Evolutionary conservation across 1,139 yeast genomes (phyloP).

Genomic region (Yamadazyma oceani): DNA sequence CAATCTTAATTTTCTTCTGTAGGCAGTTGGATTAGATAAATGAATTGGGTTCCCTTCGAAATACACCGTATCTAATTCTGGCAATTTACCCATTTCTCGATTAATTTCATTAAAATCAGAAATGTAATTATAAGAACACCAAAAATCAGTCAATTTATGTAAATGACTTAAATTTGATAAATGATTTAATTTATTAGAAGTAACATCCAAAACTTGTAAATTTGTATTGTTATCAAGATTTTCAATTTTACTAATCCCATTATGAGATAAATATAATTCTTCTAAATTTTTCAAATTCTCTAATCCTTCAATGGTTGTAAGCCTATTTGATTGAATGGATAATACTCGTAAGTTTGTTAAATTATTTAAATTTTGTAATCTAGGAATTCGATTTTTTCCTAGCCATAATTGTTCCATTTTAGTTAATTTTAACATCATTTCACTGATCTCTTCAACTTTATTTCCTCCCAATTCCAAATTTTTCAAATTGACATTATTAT

Average conservation of each 20-base stretch:
- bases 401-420: slow-evolving; percentile 83
- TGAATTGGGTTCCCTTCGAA: slow-evolving; percentile 96
- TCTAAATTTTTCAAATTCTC: slow-evolving; percentile 71
- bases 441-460: slow-evolving; percentile 62
- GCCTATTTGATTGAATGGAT: slow-evolving; percentile 85
- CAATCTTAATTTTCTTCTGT: slow-evolving; percentile 77
- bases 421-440: slow-evolving; percentile 51
- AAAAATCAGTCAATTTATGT: slow-evolving; percentile 74
- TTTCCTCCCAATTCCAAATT: slow-evolving; percentile 94
- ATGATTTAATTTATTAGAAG: slow-evolving; percentile 65
- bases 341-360: slow-evolving; percentile 68
- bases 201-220: slow-evolving; percentile 75
- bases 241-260: slow-evolving; percentile 73
- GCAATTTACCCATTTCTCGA: slow-evolving; percentile 60
- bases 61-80: slow-evolving; percentile 81
- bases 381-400: slow-evolving; percentile 79
- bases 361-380: slow-evolving; percentile 61
- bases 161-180: slow-evolving; percentile 70
- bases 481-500: slow-evolving; percentile 54
- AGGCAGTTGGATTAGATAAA: slow-evolving; percentile 67
- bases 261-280: slow-evolving; percentile 87
- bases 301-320: slow-evolving; percentile 78
- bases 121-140: slow-evolving; percentile 84
- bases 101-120: slow-evolving; percentile 69
- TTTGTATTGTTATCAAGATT: slow-evolving; percentile 72